These are phyloP conservation scores for Scutellaria minor DNA, from an alignment of 257 asterid genomes.

Conservation along the genomic window DNA sequence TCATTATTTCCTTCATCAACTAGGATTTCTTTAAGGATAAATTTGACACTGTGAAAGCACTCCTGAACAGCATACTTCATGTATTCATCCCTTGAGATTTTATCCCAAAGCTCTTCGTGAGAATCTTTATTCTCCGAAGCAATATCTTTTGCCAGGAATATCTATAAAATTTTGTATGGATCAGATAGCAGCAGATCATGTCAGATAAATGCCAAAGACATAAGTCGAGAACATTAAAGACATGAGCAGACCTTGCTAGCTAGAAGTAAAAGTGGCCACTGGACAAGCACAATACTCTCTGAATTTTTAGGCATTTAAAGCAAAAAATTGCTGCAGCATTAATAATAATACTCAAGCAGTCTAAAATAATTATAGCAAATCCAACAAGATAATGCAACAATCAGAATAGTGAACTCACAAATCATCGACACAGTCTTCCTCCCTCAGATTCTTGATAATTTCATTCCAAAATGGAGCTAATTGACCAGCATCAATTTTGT, in stretches of 20 bases:
- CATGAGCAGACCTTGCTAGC: constrained; percentile 82
- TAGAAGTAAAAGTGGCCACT: constrained; percentile 95
- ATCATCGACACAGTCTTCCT: constrained; percentile 82
- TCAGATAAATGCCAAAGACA: constrained; percentile 34
- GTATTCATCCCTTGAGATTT: constrained; percentile 91
- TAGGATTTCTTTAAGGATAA: constrained; percentile 70
- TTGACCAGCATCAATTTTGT: constrained; percentile 78
- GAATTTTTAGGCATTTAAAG: constrained; percentile 88
- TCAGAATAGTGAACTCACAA: constrained; percentile 57
- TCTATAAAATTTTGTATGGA: too few relatives aligned
- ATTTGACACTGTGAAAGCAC: constrained; percentile 67
- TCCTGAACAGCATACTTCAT: constrained; percentile 97
- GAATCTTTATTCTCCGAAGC: constrained; percentile 83
- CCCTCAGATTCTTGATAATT: constrained; percentile 83
- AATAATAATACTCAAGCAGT: constrained; percentile 26
- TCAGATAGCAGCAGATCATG: too few relatives aligned
- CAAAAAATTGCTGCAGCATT: constrained; percentile 41
- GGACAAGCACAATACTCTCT: constrained; percentile 71
- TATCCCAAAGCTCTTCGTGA: constrained; percentile 91
- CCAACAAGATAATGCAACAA: constrained; percentile 28
- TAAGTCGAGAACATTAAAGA: constrained; percentile 22
- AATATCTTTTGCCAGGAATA: constrained; percentile 90
- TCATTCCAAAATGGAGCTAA: constrained; percentile 99
- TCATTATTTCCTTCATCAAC: constrained; percentile 82
- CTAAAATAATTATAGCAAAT: constrained; percentile 18